Evolutionary conservation across 352 stramenopile species (phyloP), one percentile per base, ranked within the genome.

Genomic region (Phytopythium vexans): DNA sequence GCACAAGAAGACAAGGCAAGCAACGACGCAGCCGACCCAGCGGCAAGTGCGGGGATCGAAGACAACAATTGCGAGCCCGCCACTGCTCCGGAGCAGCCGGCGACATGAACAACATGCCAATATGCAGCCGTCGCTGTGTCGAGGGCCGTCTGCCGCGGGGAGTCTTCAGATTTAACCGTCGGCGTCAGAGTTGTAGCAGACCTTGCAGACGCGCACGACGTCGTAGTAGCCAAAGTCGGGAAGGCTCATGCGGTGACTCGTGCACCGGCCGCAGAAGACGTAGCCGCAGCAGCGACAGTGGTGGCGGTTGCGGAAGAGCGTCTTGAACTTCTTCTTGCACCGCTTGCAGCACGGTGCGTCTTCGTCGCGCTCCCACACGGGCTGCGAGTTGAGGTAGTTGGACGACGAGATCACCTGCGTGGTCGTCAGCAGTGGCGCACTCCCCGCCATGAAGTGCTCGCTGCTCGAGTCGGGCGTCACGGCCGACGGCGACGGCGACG

Each of bases 281-380:
- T 92, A 94, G 4, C 84, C 84, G 47, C 84, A 94, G 56, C 84
- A 94, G 39, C 84, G 79, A 21, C 84, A 94, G 45, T 94, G 84
- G 49, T 94, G 84, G 8, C 84, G 79, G 37, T 84, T 89, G 33
- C 84, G 84, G 31, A 91, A 72, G 8, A 94, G 72, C 6, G 84
- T 72, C 58, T 92, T 94, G 58, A 94, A 94, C 54, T 92, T 92
- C 60, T 94, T 94, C 60, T 94, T 94, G 71, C 84, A 94, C 3
- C 81, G 79, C 63, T 94, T 92, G 64, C 84, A 94, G 61, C 82
- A 92, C 6, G 84, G 67, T 4, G 84, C 84, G 43, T 94, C 84
- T 46, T 79, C 81, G 46, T 94, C 82, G 33, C 77, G 77, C 47
- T 94, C 84, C 84, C 84, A 94, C 32, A 94, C 73, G 8, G 84